These are phyloP conservation scores for Talaromyces rugulosus DNA, from an alignment of 2,329 filamentous ascomycete genomes.

Conservation along the genomic window DNA sequence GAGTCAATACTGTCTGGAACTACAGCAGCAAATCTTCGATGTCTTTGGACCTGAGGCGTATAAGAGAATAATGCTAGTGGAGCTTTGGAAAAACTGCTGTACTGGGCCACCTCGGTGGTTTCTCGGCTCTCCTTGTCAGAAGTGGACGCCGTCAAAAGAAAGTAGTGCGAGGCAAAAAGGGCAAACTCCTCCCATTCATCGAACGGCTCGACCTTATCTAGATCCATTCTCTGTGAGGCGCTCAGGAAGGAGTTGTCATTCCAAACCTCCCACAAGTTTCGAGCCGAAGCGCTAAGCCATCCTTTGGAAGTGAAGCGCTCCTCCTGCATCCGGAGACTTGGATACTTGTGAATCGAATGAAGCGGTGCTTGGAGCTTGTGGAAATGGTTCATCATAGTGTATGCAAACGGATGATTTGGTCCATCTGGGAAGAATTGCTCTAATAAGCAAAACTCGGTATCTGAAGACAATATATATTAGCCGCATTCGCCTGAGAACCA, in stretches of 20 bases:
- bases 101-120: background rate
- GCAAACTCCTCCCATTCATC: slow-evolving; percentile 97
- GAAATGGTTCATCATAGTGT: slow-evolving; percentile 81
- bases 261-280: slow-evolving; percentile 82
- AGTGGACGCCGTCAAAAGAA: slow-evolving; percentile 64
- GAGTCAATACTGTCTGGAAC: slow-evolving; percentile 35
- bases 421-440: slow-evolving; percentile 84
- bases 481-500: background rate
- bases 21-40: slow-evolving; percentile 59
- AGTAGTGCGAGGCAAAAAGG: slow-evolving; percentile 79
- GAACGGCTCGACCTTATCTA: slow-evolving; percentile 76
- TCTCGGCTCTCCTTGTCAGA: background rate
- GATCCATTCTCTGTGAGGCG: slow-evolving; percentile 51
- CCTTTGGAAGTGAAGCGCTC: slow-evolving; percentile 65
- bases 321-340: slow-evolving; percentile 61
- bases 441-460: slow-evolving; percentile 76
- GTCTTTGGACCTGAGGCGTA: slow-evolving; percentile 31
- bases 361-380: slow-evolving; percentile 73
- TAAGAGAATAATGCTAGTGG: background rate
- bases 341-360: slow-evolving; percentile 69
- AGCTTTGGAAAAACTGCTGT: background rate
- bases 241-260: slow-evolving; percentile 63
- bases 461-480: slow-evolving; percentile 12
- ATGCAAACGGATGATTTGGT: slow-evolving; percentile 73
- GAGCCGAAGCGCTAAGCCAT: slow-evolving; percentile 60